phyloP scores from a whole-genome alignment of 2,329 filamentous ascomycete species.

The Incumbomyces lentus region DNA sequence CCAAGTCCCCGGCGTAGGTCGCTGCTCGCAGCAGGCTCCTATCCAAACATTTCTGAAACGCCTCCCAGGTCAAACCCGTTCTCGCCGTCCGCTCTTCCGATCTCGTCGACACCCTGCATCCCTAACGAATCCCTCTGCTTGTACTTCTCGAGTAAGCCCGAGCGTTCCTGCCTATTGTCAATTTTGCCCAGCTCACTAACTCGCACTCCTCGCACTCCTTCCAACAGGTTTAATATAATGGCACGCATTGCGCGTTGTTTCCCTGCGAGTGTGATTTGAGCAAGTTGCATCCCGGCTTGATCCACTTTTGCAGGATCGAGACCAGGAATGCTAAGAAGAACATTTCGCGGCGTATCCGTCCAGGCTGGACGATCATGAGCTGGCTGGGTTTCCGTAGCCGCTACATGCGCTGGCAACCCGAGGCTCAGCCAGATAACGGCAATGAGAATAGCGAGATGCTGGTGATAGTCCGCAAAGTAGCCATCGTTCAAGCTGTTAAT shows the following conservation, averaged over 20 bases:
- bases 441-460: conserved; percentile 79
- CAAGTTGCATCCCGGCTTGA: conserved; percentile 50
- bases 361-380: conserved; percentile 29
- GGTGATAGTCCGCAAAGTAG: conserved; percentile 93
- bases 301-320: conserved; percentile 61
- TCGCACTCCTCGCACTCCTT: conserved; percentile 78
- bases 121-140: conserved; percentile 18
- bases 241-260: conserved; percentile 68
- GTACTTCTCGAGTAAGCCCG: conserved; percentile 20
- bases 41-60: conserved; percentile 45
- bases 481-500: conserved; percentile 86
- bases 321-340: conserved; percentile 71
- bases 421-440: conserved; percentile 76
- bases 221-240: conserved; percentile 72
- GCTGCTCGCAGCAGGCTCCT: conserved; percentile 11
- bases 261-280: conserved; percentile 41
- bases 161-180: conserved; percentile 23
- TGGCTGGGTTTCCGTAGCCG: conserved; percentile 12
- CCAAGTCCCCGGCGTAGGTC: too few species aligned
- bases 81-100: conserved; percentile 30
- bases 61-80: conserved; percentile 42
- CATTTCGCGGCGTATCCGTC: conserved; percentile 59
- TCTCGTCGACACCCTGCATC: conserved; percentile 22
- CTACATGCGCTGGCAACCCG: conserved; percentile 29
- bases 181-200: conserved; percentile 91